Evolutionary conservation across 2,329 filamentous ascomycete species (phyloP).

Genomic region (Coniochaeta ligniaria): DNA sequence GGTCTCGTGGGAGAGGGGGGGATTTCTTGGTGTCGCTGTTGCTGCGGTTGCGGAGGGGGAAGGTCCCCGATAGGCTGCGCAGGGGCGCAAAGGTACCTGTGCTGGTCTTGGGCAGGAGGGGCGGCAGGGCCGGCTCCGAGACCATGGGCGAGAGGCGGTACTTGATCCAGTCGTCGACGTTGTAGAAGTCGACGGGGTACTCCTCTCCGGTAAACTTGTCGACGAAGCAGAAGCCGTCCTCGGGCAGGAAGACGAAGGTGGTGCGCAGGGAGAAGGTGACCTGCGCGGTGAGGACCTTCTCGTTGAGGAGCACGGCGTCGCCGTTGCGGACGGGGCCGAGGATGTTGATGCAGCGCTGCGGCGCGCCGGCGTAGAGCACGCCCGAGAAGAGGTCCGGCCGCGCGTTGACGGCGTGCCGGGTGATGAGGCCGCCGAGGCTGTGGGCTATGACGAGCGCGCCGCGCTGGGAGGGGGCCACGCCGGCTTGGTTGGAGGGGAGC

Average conservation of each 20-base stretch:
- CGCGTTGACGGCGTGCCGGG: slow-evolving; percentile 79
- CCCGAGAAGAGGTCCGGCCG: slow-evolving; percentile 79
- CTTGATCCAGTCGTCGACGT: slow-evolving; percentile 71
- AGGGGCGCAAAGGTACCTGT: slow-evolving; percentile 32
- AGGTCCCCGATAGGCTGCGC: slow-evolving; percentile 34
- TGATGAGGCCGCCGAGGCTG: slow-evolving; percentile 80
- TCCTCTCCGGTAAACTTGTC: slow-evolving; percentile 74
- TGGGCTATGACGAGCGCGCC: slow-evolving; percentile 82
- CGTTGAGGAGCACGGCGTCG: slow-evolving; percentile 86
- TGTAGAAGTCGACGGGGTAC: slow-evolving; percentile 79
- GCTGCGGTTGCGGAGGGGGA: slow-evolving; percentile 37
- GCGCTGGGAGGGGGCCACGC: slow-evolving; percentile 39
- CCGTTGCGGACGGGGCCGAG: slow-evolving; percentile 83
- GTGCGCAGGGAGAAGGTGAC: slow-evolving; percentile 91
- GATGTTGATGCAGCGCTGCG: slow-evolving; percentile 84
- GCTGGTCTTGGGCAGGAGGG: slow-evolving; percentile 33
- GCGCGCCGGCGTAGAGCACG: slow-evolving; percentile 78
- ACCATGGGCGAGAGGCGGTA: slow-evolving; percentile 74
- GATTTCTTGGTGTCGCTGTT: slow-evolving; percentile 32
- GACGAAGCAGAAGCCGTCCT: slow-evolving; percentile 82
- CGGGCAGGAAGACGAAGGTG: slow-evolving; percentile 75
- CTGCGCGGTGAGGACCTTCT: slow-evolving; percentile 81
- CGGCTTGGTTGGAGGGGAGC: slow-evolving; percentile 66
- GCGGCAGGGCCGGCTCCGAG: slow-evolving; percentile 52
- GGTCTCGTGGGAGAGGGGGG: slow-evolving; percentile 17